Evolutionary conservation across 305 asterid species (phyloP).

Genomic region (Rubia tinctorum): DNA sequence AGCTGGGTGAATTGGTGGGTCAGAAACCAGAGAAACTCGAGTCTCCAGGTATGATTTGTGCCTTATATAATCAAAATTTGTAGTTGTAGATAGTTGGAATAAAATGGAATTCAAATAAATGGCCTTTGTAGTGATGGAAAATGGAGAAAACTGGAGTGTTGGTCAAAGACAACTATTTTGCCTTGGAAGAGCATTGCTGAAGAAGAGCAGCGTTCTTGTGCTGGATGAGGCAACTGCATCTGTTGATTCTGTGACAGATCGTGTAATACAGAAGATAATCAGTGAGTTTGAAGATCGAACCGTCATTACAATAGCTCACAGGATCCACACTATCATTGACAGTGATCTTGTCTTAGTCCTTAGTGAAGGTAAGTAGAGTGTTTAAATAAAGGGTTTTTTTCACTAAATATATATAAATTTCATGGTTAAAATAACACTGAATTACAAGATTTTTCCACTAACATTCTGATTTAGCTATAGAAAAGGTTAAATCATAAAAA

Average conservation of each 20-base stretch:
- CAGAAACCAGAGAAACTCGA: slow-evolving; percentile 74
- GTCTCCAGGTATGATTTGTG: slow-evolving; percentile 43
- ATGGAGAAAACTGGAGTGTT: slow-evolving; percentile 97
- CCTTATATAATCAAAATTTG: neutral
- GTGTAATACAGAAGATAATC: slow-evolving; percentile 68
- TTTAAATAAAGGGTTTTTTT: too few species aligned
- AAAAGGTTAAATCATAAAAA: too few species aligned
- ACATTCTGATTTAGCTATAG: too few species aligned
- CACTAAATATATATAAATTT: too few species aligned
- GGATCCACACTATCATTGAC: slow-evolving; percentile 94
- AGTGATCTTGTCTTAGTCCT: slow-evolving; percentile 67
- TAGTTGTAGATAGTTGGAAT: neutral
- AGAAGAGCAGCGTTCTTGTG: slow-evolving; percentile 83
- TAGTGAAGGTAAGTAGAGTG: slow-evolving; percentile 60
- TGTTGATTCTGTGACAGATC: slow-evolving; percentile 93
- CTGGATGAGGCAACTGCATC: slow-evolving; percentile 98
- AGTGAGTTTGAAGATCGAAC: slow-evolving; percentile 58
- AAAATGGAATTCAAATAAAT: slow-evolving; percentile 9
- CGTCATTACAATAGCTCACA: slow-evolving; percentile 95
- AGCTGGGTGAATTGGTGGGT: slow-evolving; percentile 68
- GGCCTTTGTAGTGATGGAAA: slow-evolving; percentile 66
- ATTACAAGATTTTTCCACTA: too few species aligned
- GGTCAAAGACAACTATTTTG: slow-evolving; percentile 98
- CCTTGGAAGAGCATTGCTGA: slow-evolving; percentile 88
- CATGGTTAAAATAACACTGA: too few species aligned